Conservation (phyloP, 2,329 filamentous ascomycete genomes). For the Fusarium sublunatum region DNA sequence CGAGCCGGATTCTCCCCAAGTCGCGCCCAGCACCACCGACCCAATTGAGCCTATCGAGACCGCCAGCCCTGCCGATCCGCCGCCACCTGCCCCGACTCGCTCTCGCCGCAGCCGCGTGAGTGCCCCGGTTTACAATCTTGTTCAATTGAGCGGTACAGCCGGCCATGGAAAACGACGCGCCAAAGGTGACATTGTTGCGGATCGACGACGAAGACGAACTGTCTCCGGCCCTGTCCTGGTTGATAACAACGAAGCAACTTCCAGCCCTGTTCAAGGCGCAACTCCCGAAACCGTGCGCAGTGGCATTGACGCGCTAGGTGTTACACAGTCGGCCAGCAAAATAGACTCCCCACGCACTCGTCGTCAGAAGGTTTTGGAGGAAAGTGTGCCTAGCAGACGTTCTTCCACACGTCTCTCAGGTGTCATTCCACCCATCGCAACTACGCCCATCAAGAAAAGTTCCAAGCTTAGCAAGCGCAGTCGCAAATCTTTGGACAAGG, state of each 20-base stretch:
- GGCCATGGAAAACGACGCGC: conserved; percentile 68
- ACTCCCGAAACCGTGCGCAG: conserved; percentile 46
- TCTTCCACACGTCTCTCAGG: conserved; percentile 56
- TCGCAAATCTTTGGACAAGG: conserved; percentile 64
- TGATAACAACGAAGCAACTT: conserved; percentile 15
- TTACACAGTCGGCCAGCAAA: conserved; percentile 57
- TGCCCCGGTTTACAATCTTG: conserved; percentile 74
- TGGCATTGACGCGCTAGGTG: conserved; percentile 60
- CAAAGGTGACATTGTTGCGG: conserved; percentile 61
- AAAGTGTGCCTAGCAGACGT: conserved; percentile 51
- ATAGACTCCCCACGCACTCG: conserved; percentile 51
- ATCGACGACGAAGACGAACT: conserved; percentile 60
- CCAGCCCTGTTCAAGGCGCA: conserved; percentile 22
- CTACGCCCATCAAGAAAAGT: conserved; percentile 59
- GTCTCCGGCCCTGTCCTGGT: conserved; percentile 54
- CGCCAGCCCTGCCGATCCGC: conserved; percentile 21
- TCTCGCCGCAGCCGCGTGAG: conserved; percentile 66
- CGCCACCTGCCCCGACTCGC: conserved; percentile 46
- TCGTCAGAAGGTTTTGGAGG: conserved; percentile 47
- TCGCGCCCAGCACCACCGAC: conserved; percentile 23
- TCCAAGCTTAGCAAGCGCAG: conserved; percentile 70
- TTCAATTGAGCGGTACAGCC: conserved; percentile 70
- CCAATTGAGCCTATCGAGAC: conserved; percentile 27
- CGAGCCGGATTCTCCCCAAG: conserved; percentile 46
- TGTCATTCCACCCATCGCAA: conserved; percentile 55